Conservation (phyloP, 2,329 filamentous ascomycete genomes). For the Coleophoma crateriformis region DNA sequence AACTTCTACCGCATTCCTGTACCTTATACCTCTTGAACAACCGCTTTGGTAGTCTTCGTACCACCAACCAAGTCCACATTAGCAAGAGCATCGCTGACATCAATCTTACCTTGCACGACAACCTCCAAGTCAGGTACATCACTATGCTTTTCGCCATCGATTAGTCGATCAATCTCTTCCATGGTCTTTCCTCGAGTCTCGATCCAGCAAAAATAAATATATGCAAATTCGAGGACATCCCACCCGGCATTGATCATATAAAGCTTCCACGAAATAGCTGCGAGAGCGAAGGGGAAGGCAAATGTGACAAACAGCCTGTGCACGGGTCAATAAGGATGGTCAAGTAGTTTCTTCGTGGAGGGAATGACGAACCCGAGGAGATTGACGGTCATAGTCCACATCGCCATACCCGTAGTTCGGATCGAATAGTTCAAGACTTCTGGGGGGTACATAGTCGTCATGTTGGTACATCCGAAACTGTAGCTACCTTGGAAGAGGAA, state of each 20-base stretch:
- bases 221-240: not conserved
- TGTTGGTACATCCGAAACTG: slow-evolving; percentile 36
- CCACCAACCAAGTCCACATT: too few species aligned
- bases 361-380: slow-evolving; percentile 23
- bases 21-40: too few species aligned
- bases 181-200: slow-evolving; percentile 30
- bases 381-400: slow-evolving; percentile 13
- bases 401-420: slow-evolving; percentile 37
- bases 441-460: slow-evolving; percentile 39
- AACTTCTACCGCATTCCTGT: too few species aligned
- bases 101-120: too few species aligned
- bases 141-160: slow-evolving; percentile 24
- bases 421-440: slow-evolving; percentile 43
- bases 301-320: slow-evolving; percentile 4
- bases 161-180: slow-evolving; percentile 29
- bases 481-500: slow-evolving; percentile 38
- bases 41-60: too few species aligned
- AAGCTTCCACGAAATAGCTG: slow-evolving; percentile 36
- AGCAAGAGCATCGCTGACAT: too few species aligned
- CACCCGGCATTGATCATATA: slow-evolving; percentile 34
- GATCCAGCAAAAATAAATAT: slow-evolving; percentile 20
- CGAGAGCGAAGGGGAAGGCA: slow-evolving; percentile 33
- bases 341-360: not conserved
- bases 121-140: not conserved
- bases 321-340: not conserved